Evolutionary conservation across 306 rosid species (phyloP).

Genomic region (Lupinus albus): DNA sequence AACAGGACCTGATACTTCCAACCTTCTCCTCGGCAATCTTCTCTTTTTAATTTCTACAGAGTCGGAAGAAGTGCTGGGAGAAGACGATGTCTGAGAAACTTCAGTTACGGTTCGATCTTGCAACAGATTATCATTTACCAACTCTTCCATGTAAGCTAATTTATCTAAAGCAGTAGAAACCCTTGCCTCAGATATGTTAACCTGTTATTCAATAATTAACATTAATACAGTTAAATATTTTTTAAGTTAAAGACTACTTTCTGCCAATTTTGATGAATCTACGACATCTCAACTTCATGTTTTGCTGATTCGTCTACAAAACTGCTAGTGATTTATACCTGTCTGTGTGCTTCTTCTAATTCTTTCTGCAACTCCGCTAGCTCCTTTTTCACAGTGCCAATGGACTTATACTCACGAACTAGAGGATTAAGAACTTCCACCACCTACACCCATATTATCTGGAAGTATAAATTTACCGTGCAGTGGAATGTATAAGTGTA

Average conservation of each 20-base stretch:
- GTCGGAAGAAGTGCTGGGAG: conserved; percentile 60
- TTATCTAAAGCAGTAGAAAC: conserved; percentile 89
- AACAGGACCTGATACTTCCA: conserved; percentile 89
- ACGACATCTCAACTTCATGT: conserved; percentile 18
- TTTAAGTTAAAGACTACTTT: neutral
- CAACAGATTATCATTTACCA: conserved; percentile 84
- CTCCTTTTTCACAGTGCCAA: conserved; percentile 89
- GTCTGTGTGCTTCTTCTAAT: conserved; percentile 78
- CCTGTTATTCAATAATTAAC: conserved; percentile 61
- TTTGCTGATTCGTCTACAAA: neutral
- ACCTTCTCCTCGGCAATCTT: conserved; percentile 54
- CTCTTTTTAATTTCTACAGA: conserved; percentile 42
- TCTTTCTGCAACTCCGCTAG: conserved; percentile 87
- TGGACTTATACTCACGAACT: conserved; percentile 93
- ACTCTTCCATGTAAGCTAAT: conserved; percentile 95
- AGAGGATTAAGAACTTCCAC: conserved; percentile 80
- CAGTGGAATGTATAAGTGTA: neutral
- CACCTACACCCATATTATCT: conserved; percentile 41
- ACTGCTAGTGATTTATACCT: conserved; percentile 51
- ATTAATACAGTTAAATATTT: conserved; percentile 16
- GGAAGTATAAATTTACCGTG: neutral
- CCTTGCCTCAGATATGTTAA: conserved; percentile 92
- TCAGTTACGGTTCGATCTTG: conserved; percentile 56
- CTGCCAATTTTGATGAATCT: neutral
- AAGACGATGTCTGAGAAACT: conserved; percentile 55